Percentiles rank a stretch among this genome's conserved stretches.
These are phyloP conservation scores for Huntiella bhutanensis DNA, from an alignment of 2,329 filamentous ascomycete species.

Conservation along the genomic window DNA sequence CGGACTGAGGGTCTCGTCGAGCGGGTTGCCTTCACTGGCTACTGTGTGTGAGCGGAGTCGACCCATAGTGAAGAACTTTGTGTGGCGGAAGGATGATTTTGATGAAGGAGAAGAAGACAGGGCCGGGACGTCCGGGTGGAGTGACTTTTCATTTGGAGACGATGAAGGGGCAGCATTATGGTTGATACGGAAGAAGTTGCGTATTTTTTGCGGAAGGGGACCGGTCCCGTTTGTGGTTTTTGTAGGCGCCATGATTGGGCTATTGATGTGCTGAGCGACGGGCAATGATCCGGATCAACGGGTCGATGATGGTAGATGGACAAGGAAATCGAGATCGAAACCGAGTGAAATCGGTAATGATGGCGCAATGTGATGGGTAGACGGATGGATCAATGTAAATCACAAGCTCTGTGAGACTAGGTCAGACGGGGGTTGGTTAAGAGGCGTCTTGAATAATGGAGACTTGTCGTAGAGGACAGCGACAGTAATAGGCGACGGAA, in stretches of 20 bases:
- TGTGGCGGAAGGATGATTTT: conserved; percentile 60
- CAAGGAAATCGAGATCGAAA: too few species aligned
- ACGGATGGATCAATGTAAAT: too few species aligned
- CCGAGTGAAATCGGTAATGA: too few species aligned
- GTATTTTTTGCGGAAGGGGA: conserved; percentile 49
- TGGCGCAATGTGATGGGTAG: too few species aligned
- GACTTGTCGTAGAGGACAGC: too few species aligned
- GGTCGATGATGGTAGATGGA: too few species aligned
- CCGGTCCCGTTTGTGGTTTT: conserved; percentile 31
- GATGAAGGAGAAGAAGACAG: conserved; percentile 13
- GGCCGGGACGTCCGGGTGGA: conserved; percentile 3
- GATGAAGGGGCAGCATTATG: conserved; percentile 11
- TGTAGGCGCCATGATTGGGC: conserved; percentile 26
- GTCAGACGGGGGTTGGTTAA: too few species aligned
- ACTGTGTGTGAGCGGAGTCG: conserved; percentile 80
- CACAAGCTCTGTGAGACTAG: too few species aligned
- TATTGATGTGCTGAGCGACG: neutral
- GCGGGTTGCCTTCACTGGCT: conserved; percentile 75
- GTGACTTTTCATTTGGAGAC: conserved; percentile 7
- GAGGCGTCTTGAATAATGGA: too few species aligned
- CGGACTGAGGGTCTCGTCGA: conserved; percentile 78
- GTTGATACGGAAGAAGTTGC: conserved; percentile 54
- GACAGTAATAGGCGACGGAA: too few species aligned
- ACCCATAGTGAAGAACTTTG: conserved; percentile 73
- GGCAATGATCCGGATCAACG: too few species aligned